Evolutionary conservation across 768 basidiomycete genomes (phyloP).

Genomic region (Boletus insuetus): DNA sequence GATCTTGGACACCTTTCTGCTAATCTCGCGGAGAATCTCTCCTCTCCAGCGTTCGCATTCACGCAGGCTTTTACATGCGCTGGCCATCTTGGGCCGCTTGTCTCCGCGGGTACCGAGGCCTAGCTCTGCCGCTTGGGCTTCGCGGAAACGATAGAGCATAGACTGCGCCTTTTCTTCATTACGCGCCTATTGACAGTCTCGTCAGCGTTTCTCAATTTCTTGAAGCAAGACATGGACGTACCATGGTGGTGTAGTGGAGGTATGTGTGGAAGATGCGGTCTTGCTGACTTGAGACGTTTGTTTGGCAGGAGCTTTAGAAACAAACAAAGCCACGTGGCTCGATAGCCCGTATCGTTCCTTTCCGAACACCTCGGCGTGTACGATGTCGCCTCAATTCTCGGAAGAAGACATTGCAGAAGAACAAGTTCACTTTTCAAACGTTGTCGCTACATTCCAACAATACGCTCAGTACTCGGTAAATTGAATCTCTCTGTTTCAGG

Average conservation of each 20-base stretch:
- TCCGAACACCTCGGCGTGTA: not conserved
- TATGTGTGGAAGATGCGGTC: not conserved
- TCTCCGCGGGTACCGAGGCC: slow-evolving; percentile 84
- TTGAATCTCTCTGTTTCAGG: too few relatives aligned
- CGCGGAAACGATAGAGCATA: slow-evolving; percentile 93
- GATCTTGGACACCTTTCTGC: slow-evolving; percentile 95
- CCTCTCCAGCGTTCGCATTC: slow-evolving; percentile 97
- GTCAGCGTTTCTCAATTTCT: not conserved
- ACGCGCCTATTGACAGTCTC: slow-evolving; percentile 58
- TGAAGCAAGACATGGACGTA: not conserved
- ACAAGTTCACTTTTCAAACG: slow-evolving; percentile 68
- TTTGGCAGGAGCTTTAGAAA: slow-evolving; percentile 29
- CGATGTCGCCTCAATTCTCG: slow-evolving; percentile 29
- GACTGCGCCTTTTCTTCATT: slow-evolving; percentile 99
- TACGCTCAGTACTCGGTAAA: slow-evolving; percentile 69
- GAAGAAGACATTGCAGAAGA: slow-evolving; percentile 50
- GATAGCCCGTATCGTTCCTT: not conserved
- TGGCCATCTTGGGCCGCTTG: slow-evolving; percentile 89
- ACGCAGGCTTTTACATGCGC: slow-evolving; percentile 83
- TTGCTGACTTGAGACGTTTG: slow-evolving; percentile 2
- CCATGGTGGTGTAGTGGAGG: slow-evolving; percentile 14
- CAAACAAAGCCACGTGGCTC: slow-evolving; percentile 23
- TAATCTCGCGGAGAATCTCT: slow-evolving; percentile 92
- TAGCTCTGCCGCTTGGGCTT: slow-evolving; percentile 94
- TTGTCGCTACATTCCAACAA: slow-evolving; percentile 69